Base-by-base conservation (phyloP, 352 stramenopile species). In the Phytophthora idaei region DNA sequence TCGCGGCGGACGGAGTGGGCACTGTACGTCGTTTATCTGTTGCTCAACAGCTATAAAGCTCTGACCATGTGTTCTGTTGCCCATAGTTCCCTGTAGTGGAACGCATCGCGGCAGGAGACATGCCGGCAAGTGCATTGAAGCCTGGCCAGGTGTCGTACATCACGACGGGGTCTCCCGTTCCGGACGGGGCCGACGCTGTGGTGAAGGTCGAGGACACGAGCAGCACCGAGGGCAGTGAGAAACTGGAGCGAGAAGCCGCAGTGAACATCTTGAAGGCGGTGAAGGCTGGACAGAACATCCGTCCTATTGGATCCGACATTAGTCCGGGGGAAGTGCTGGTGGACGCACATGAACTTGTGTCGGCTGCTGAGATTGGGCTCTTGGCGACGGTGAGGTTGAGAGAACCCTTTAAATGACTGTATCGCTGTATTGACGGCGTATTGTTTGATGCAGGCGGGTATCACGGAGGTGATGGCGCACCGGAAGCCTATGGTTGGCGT, bases 191-290 rank as follows among this genome's bases (percentile, higher is more conserved):
- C 11, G 90, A 99, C 72, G 94, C 92, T 27, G 95, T 99, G 2
- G 93, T 98, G 25, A 97, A 97, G 65, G 87, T 99, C 42, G 97
- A 99, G 76, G 88, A 98, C 74, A 96, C 90, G 8, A 80, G 82
- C 15, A 80, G 80, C 29, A 74, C 87, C 8, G 76, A 80, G 34
- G 64, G 61, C 29, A 76, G 74, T 21, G 67, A 70, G 4, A 60
- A 69, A 21, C 8, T 58, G 17, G 28, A 25, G 2, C 56, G 58
- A 25, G 85, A 95, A 52, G 57, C 73, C 45, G 71, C 69, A 0
- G 83, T 94, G 17, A 89, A 87, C 42, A 89, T 96, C 41, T 55
- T 90, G 4, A 81, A 89, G 45, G 65, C 61, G 2, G 87, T 90
- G 29, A 77, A 82, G 34, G 37, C 49, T 2, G 87, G 81, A 0